A percentile compares a stretch with the other conserved stretches of the same genome.
Evolutionary conservation across 805 yeast species (phyloP).

Genomic region (Cyberlindnera mrakii): DNA sequence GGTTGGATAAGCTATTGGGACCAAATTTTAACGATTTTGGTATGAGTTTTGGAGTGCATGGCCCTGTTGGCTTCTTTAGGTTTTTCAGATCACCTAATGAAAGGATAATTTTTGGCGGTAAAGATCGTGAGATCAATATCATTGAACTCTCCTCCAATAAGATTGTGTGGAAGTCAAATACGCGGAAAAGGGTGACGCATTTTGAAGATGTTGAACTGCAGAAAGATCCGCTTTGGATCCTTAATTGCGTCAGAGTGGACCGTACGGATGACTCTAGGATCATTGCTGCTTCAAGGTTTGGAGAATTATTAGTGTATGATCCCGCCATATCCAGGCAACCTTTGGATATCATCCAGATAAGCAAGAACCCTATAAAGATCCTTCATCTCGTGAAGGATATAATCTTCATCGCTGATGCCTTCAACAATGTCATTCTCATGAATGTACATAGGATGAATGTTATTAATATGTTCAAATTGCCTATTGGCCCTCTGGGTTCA

Average conservation of each 20-base stretch:
- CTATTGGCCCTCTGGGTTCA: conserved; percentile 19
- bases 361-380: conserved; percentile 19
- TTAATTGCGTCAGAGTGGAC: not conserved
- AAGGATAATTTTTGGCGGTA: conserved; percentile 19
- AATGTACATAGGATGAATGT: conserved; percentile 6
- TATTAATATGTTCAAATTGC: conserved; percentile 11
- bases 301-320: conserved; percentile 15
- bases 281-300: conserved; percentile 21
- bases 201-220: no score
- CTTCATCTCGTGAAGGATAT: conserved; percentile 3
- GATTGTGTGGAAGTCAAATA: conserved; percentile 20
- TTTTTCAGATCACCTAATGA: conserved; percentile 3
- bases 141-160: conserved; percentile 16
- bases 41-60: conserved; percentile 22
- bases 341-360: conserved; percentile 16
- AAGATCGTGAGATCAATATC: conserved; percentile 17
- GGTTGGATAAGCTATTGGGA: conserved; percentile 11
- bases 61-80: conserved; percentile 18
- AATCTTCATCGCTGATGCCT: conserved; percentile 17
- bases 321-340: conserved; percentile 17
- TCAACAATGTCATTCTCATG: conserved; percentile 15
- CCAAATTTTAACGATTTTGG: conserved; percentile 16
- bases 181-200: conserved; percentile 2
- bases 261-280: conserved; percentile 11
- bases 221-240: no score